Base-by-base conservation (phyloP, 1,284 basidiomycete genomes). In the Rhodotorula mucilaginosa region DNA sequence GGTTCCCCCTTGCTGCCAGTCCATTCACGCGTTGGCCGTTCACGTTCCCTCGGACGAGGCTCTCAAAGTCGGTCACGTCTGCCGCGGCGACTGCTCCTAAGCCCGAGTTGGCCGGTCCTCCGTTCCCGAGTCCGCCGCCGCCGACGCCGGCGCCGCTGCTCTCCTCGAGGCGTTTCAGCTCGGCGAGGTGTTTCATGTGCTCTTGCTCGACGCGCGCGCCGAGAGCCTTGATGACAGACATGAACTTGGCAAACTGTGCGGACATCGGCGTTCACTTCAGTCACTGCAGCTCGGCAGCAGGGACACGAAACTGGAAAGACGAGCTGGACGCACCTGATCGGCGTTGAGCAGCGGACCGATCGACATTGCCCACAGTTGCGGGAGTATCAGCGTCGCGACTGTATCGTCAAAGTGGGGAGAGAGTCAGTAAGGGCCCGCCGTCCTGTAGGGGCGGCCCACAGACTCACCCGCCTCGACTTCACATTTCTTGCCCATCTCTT, bases 401-500 rank as follows among this genome's bases (percentile, higher is more conserved):
- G 26, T 3, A 63, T 13, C 15, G n/a, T 1, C 4, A 34, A 34
- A 34, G 5, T 34, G 4, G 34, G 34, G 0, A 34, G 5, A 5
- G 34, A 8, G 34, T 34, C 5, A 34, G 34, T 34, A 34, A 34
- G 34, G 34, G 34, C 34, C n/a, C n/a, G n/a, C n/a, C n/a, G n/a
- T n/a, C n/a, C n/a, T n/a, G n/a, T n/a, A n/a, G n/a, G n/a, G n/a
- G n/a, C n/a, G n/a, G n/a, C n/a, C n/a, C n/a, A n/a, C n/a, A n/a
- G 34, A 34, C 74, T 31, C 52, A 75, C 74, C 90, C 6, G 94
- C 92, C 82, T 97, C 94, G 59, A 93, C 86, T 76, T 97, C 94
- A 6, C 98, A 90, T 81, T 98, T 99, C 77, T 88, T 86, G 2
- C 94, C 92, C 93, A 98, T 97, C 5, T 91, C 92, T 81, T 97